phyloP scores from a whole-genome alignment of 768 basidiomycete genomes.

The Suillus hirtellus region DNA sequence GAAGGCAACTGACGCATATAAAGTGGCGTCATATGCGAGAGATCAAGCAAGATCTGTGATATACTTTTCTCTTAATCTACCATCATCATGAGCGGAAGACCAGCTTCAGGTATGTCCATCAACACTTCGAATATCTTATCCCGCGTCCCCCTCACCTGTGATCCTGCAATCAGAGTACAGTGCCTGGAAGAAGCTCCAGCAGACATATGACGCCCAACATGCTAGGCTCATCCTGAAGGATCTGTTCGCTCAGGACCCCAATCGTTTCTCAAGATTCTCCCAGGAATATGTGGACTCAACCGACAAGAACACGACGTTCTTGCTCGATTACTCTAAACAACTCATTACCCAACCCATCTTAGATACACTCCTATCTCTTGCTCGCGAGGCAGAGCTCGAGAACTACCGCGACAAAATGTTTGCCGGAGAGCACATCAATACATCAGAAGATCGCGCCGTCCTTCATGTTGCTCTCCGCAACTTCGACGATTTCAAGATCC shows the following conservation, averaged over 20 bases:
- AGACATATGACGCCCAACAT: conserved; percentile 72
- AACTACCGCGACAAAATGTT: conserved; percentile 90
- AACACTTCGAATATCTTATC: not conserved
- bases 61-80: conserved; percentile 6
- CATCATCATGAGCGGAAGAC: conserved; percentile 59
- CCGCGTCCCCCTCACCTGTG: conserved; percentile 8
- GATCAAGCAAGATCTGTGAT: conserved; percentile 9
- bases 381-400: conserved; percentile 86
- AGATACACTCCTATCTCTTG: conserved; percentile 73
- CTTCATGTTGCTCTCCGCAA: conserved; percentile 92
- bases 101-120: conserved; percentile 51
- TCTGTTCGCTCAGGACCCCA: conserved; percentile 86
- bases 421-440: conserved; percentile 95
- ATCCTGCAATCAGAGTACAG: conserved; percentile 62
- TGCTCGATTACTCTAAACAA: conserved; percentile 98
- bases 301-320: conserved; percentile 73
- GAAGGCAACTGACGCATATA: conserved; percentile 15
- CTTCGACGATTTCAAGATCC: conserved; percentile 74
- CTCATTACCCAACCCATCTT: conserved; percentile 87
- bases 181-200: conserved; percentile 89
- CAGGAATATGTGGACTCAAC: conserved; percentile 67
- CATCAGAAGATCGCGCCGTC: conserved; percentile 95
- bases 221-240: conserved; percentile 83
- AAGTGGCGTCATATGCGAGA: conserved; percentile 7
- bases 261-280: conserved; percentile 86